Evolutionary conservation across 2,329 filamentous ascomycete genomes (phyloP).

Genomic region (Penicillium nordicum): DNA sequence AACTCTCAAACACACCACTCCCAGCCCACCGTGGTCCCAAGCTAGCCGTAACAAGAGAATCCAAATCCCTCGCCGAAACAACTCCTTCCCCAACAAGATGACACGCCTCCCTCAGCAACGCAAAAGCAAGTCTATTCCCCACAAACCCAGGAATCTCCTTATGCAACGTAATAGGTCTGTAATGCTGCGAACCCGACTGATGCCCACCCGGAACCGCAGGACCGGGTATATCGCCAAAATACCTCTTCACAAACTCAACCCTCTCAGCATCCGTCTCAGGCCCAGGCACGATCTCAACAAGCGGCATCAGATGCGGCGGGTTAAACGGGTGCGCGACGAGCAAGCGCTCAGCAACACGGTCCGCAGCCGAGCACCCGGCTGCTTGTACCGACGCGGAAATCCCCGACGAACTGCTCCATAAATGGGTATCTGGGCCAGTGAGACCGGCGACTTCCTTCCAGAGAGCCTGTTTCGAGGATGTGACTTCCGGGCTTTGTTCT

Average conservation of each 20-base stretch:
- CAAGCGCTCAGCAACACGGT: conserved; percentile 45
- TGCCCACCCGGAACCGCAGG: background rate
- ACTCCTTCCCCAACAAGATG: conserved; percentile 54
- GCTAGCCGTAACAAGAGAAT: conserved; percentile 50
- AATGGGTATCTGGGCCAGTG: conserved; percentile 44
- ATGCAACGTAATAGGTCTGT: conserved; percentile 48
- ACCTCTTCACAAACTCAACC: conserved; percentile 34
- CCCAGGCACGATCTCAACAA: conserved; percentile 57
- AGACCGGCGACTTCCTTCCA: conserved; percentile 52
- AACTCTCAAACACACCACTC: conserved; percentile 57
- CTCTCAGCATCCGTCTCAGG: conserved; percentile 38
- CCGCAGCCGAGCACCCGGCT: conserved; percentile 11
- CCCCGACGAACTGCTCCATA: conserved; percentile 59
- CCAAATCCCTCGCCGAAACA: conserved; percentile 51
- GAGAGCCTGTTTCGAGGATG: conserved; percentile 49
- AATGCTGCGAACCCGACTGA: conserved; percentile 12
- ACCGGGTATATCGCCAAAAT: conserved; percentile 34
- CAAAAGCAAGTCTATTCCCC: conserved; percentile 57
- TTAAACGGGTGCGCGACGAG: conserved; percentile 61
- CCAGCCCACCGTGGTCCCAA: conserved; percentile 56
- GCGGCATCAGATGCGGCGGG: conserved; percentile 59
- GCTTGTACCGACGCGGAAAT: conserved; percentile 53
- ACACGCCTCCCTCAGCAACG: conserved; percentile 54
- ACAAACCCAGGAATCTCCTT: conserved; percentile 57
- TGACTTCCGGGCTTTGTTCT: conserved; percentile 57